Conservation (phyloP, 1,284 basidiomycete species). For the Melampsora larici-populina region DNA sequence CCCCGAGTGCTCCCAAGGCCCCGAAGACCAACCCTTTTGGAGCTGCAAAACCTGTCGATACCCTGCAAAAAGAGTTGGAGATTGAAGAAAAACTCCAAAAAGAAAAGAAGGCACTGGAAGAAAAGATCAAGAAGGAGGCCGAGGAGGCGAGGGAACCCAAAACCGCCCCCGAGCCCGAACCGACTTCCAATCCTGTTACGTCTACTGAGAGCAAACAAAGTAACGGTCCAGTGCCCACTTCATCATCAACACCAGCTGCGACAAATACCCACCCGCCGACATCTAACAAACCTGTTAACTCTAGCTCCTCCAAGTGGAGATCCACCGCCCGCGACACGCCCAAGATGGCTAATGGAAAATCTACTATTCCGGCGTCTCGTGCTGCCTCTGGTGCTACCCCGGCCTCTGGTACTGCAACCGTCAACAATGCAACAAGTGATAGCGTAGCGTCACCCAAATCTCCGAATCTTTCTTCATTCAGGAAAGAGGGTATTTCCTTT, state of each 20-base stretch:
- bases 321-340: neutral
- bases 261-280: neutral
- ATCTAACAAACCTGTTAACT: neutral
- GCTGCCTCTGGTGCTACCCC: neutral
- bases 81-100: constrained; percentile 34
- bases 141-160: constrained; percentile 14
- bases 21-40: constrained; percentile 35
- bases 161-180: neutral
- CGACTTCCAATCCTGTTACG: neutral
- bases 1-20: constrained; percentile 6
- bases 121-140: constrained; percentile 32
- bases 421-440: neutral
- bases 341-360: constrained; percentile 18
- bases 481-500: constrained; percentile 42
- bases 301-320: constrained; percentile 20
- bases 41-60: constrained; percentile 36
- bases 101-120: constrained; percentile 23
- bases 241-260: neutral
- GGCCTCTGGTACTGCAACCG: neutral
- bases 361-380: constrained; percentile 1
- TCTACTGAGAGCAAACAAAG: neutral
- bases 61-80: constrained; percentile 36
- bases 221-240: neutral
- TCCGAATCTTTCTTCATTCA: constrained; percentile 29
- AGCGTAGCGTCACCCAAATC: constrained; percentile 21